A percentile compares a stretch with the other conserved stretches of the same genome.
Conservation (phyloP, 1,284 basidiomycete genomes). For the Papiliotrema laurentii region DNA sequence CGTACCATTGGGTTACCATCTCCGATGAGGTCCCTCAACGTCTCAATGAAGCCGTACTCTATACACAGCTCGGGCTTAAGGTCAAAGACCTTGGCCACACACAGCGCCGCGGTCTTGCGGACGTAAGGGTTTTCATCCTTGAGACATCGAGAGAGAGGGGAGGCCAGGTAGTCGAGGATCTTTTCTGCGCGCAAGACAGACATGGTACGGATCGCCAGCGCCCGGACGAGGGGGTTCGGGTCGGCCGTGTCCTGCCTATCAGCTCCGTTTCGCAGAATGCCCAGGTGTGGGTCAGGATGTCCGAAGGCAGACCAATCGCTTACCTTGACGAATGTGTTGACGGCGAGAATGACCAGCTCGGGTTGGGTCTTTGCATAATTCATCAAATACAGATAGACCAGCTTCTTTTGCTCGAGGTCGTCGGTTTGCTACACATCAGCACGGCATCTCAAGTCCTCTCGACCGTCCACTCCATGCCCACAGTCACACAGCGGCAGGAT, state of each 20-base stretch:
- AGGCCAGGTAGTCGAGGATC: slow-evolving; percentile 96
- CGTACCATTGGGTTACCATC: slow-evolving; percentile 96
- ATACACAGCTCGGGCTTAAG: slow-evolving; percentile 91
- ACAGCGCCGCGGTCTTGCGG: slow-evolving; percentile 91
- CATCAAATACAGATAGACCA: slow-evolving; percentile 97
- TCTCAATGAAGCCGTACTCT: slow-evolving; percentile 90
- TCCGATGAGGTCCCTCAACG: slow-evolving; percentile 61
- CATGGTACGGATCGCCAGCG: slow-evolving; percentile 96
- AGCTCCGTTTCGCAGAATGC: background rate
- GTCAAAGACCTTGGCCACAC: slow-evolving; percentile 93
- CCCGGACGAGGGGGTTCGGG: slow-evolving; percentile 91
- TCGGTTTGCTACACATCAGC: slow-evolving; percentile 47
- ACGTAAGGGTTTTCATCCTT: slow-evolving; percentile 96
- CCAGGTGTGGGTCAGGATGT: background rate
- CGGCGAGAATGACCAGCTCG: slow-evolving; percentile 93
- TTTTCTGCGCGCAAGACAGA: slow-evolving; percentile 94
- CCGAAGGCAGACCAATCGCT: slow-evolving; percentile 4
- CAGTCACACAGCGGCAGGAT: background rate
- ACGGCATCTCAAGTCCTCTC: background rate
- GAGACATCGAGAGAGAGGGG: slow-evolving; percentile 85
- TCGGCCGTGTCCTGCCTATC: slow-evolving; percentile 82
- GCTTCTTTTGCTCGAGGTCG: slow-evolving; percentile 51
- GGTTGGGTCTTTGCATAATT: slow-evolving; percentile 99
- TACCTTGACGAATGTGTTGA: slow-evolving; percentile 91
- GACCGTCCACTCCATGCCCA: background rate